A percentile compares a stretch with the other conserved stretches of the same genome.
These are phyloP conservation scores for Sphaerobolus stellatus DNA, from an alignment of 1,284 basidiomycete genomes.

Conservation along the genomic window DNA sequence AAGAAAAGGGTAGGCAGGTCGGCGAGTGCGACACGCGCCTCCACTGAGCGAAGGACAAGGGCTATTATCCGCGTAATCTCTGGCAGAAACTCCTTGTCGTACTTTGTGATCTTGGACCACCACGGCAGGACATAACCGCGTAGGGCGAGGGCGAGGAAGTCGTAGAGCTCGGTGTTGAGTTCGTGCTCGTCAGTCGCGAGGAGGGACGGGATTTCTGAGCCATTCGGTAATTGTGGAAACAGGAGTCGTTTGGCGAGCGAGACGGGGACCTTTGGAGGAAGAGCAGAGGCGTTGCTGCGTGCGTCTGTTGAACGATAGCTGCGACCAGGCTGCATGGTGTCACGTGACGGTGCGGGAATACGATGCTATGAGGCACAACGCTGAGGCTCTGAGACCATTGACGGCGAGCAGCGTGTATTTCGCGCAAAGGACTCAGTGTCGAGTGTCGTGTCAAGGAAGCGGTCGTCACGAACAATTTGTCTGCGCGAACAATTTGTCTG, in stretches of 20 bases:
- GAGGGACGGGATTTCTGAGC: constrained; percentile 52
- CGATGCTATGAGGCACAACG: too few species aligned
- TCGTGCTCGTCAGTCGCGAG: constrained; percentile 49
- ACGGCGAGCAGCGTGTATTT: too few species aligned
- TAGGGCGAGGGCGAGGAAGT: constrained; percentile 72
- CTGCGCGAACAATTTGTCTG: too few species aligned
- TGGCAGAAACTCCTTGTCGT: constrained; percentile 78
- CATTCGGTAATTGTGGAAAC: constrained; percentile 54
- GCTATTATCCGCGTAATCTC: constrained; percentile 62
- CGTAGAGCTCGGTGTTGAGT: constrained; percentile 68
- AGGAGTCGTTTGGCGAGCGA: constrained; percentile 66
- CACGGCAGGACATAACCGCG: constrained; percentile 76
- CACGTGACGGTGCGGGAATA: neutral
- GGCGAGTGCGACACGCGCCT: constrained; percentile 51
- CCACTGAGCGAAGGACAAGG: constrained; percentile 57
- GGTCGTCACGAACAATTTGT: too few species aligned
- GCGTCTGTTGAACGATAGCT: constrained; percentile 3
- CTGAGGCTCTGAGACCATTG: too few species aligned
- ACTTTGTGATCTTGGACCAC: constrained; percentile 79
- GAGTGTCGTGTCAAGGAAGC: too few species aligned
- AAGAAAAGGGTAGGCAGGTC: constrained; percentile 62
- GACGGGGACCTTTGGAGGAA: constrained; percentile 20
- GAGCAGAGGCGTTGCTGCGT: neutral
- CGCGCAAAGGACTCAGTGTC: too few species aligned
- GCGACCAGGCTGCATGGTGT: neutral